Evolutionary conservation across 139 green algal species (phyloP), one percentile per base, ranked within the genome.

Genomic region (Parachlorella kessleri): DNA sequence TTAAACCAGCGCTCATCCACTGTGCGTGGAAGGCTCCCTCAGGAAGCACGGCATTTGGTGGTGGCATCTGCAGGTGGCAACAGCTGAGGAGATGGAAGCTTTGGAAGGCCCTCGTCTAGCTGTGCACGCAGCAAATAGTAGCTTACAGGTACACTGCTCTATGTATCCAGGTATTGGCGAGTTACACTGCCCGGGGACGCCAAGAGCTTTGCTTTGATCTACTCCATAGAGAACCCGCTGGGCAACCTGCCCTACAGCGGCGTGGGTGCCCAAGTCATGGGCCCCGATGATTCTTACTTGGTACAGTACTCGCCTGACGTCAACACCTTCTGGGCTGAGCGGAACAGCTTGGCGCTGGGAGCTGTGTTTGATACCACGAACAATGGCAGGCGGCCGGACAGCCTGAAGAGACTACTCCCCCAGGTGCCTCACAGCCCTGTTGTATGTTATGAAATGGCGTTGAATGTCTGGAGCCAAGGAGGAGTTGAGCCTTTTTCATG

Each of bases 131-230:
- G 48, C 48, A 59, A 18, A 59, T 14, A 28, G 14, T 59, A 14
- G 48, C 21, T 59, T 18, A 59, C 14, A 59, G 14, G 21, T 14
- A 28, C 48, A 59, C 48, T 14, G 48, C 14, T 18, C 48, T 59
- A 28, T 59, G 48, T 28, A 59, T 18, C 14, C 48, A 59, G 48
- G 48, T 99, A 99, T 83, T 98, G 93, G 37, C 77, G 92, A 78
- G 88, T 99, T 1, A 92, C 89, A 4, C 81, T 99, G 18, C 93
- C 95, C 2, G 91, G 94, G 3, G 86, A 85, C n/a, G 84, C 85
- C 23, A 76, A 97, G 53, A 95, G 88, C 84, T 99, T 99, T 84
- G 96, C 96, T 0, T 87, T 97, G 36, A 99, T 99, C 63, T 99
- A 98, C 86, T 95, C 89, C 4, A 85, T 98, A 1, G 95, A 99